Evolutionary conservation across 768 basidiomycete genomes (phyloP), one percentile per base, ranked within the genome.

Genomic region (Hortiboletus campestris): DNA sequence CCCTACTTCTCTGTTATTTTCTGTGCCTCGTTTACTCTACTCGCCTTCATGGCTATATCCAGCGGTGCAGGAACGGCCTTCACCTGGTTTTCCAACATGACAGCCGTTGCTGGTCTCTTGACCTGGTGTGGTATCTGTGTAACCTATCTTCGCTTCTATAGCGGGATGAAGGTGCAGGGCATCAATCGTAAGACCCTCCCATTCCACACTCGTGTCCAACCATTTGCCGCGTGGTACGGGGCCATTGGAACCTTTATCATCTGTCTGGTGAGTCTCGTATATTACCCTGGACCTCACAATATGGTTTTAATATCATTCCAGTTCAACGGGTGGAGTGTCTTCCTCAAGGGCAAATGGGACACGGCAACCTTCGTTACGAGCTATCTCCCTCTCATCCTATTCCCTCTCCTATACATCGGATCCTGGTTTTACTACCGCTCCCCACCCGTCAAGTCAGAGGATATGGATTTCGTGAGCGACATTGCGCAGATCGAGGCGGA

Each of bases 381-480:
- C 69, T 97, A 95, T 70, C 67, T 94, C 42, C 89, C 88, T 20
- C 68, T 84, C 6, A 59, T 66, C n/a, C 50, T 86, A 32, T 92
- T 94, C 83, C 91, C 91, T 19, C 49, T 94, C 47, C 66, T 96
- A 36, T 96, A 89, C 71, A 9, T 78, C 36, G 78, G 72, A 17
- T 81, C 85, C 56, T 83, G 82, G 64, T 57, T 87, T 39, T 79
- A 76, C 67, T 58, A 68, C 41, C 53, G 58, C 39, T 0, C 20
- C 5, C 67, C 72, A 36, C 55, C 60, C 12, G 57, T 71, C 32
- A 61, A 49, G 34, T 59, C 84, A 0, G 65, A 78, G 20, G 84
- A 95, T 35, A 94, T 98, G 90, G 95, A 97, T 73, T 94, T 95
- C 66, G 73, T 85, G 41, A 78, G 80, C 6, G 82, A 86, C 56